Evolutionary conservation across 345 rosid species (phyloP).

Genomic region (Erysimum cheiranthoides): DNA sequence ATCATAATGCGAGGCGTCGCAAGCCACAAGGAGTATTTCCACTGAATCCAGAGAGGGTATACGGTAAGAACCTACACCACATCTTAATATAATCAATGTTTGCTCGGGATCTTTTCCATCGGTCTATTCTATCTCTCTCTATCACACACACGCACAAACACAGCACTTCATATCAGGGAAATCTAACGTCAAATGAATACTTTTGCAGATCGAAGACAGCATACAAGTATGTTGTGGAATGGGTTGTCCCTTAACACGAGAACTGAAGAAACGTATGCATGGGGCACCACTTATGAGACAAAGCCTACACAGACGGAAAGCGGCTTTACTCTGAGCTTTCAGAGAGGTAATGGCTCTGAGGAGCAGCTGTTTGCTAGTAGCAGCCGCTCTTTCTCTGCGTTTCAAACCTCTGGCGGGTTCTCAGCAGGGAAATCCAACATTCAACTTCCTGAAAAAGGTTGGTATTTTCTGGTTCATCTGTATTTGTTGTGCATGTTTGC

Average conservation of each 20-base stretch:
- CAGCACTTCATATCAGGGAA: background rate
- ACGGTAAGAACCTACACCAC: conserved; percentile 33
- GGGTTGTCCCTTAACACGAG: conserved; percentile 53
- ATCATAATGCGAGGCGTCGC: conserved; percentile 98
- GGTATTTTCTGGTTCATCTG: background rate
- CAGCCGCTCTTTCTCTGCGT: conserved; percentile 44
- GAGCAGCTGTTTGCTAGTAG: conserved; percentile 50
- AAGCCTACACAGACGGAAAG: conserved; percentile 58
- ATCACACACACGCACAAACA: background rate
- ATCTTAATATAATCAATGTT: background rate
- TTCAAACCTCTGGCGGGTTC: conserved; percentile 52
- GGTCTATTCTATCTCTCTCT: background rate
- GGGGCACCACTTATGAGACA: conserved; percentile 55
- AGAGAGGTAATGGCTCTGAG: conserved; percentile 52
- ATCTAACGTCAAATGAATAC: background rate
- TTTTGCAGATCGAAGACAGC: conserved; percentile 68
- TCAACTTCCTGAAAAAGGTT: conserved; percentile 36
- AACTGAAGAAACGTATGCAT: conserved; percentile 47
- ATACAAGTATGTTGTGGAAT: conserved; percentile 58
- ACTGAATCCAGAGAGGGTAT: conserved; percentile 55
- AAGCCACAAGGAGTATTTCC: conserved; percentile 72
- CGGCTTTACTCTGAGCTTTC: conserved; percentile 50
- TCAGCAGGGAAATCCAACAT: conserved; percentile 34
- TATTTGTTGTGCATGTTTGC: background rate
- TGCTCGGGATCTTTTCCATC: conserved; percentile 46